Evolutionary conservation across 2,329 filamentous ascomycete species (phyloP).

Genomic region (Penicillium sp.): DNA sequence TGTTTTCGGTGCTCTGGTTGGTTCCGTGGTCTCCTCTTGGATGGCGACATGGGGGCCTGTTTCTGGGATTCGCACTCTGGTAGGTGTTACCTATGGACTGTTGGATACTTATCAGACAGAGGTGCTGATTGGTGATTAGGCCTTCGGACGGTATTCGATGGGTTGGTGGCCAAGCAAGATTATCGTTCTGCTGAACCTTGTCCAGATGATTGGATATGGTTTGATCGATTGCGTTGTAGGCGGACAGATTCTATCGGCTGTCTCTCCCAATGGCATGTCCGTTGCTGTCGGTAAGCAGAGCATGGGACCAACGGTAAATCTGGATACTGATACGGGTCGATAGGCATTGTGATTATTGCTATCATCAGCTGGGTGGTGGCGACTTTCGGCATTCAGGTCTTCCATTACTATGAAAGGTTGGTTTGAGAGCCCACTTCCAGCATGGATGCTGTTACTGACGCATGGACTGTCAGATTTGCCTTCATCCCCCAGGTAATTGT

Average conservation of each 20-base stretch:
- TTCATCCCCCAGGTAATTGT: conserved; percentile 66
- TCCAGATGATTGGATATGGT: conserved; percentile 63
- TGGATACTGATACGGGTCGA: conserved; percentile 8
- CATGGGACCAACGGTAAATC: too few relatives aligned
- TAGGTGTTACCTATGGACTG: conserved; percentile 23
- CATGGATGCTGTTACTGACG: not conserved
- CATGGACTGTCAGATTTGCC: conserved; percentile 50
- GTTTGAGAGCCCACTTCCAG: conserved; percentile 8
- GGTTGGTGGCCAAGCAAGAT: conserved; percentile 68
- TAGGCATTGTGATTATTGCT: conserved; percentile 62
- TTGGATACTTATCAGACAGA: not conserved
- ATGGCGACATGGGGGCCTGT: conserved; percentile 63
- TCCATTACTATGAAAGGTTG: conserved; percentile 68
- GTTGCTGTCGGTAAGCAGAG: conserved; percentile 58
- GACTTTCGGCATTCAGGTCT: conserved; percentile 67
- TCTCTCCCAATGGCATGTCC: conserved; percentile 60
- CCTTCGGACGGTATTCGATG: conserved; percentile 63
- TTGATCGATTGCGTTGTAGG: conserved; percentile 67
- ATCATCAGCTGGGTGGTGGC: conserved; percentile 65
- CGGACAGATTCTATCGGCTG: conserved; percentile 68
- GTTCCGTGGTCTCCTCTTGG: conserved; percentile 58
- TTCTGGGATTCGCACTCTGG: conserved; percentile 64
- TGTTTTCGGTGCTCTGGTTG: conserved; percentile 59
- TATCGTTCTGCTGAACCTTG: conserved; percentile 62
- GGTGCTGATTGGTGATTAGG: conserved; percentile 31